These are phyloP conservation scores for Coemansia sp. DNA, from an alignment of 192 early-diverging fungal species.

Conservation along the genomic window DNA sequence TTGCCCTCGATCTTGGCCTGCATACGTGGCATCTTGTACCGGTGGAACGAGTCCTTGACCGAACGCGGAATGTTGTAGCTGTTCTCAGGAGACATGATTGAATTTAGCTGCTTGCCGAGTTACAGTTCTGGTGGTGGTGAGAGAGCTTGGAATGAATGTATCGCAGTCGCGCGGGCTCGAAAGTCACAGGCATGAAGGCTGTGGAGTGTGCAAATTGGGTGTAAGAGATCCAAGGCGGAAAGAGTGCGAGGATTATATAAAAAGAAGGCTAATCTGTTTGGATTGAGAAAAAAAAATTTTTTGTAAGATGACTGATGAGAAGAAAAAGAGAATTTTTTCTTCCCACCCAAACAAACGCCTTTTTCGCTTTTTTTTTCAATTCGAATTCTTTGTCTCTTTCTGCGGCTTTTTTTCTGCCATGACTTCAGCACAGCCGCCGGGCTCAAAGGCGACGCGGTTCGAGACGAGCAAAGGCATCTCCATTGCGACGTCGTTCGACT, in stretches of 20 bases:
- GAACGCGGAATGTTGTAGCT: constrained; percentile 84
- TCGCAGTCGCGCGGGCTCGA: constrained; percentile 17
- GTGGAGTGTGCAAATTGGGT: neutral
- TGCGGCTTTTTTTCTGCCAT: too few relatives aligned
- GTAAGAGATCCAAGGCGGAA: neutral
- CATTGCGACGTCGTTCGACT: constrained; percentile 83
- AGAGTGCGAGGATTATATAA: too few relatives aligned
- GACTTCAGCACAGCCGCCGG: neutral
- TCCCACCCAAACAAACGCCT: neutral
- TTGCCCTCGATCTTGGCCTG: constrained; percentile 90
- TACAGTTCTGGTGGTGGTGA: neutral
- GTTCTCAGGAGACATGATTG: constrained; percentile 31
- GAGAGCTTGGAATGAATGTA: neutral
- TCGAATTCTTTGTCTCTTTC: neutral
- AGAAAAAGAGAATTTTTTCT: neutral
- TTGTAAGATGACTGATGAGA: too few relatives aligned
- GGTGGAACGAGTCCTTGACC: constrained; percentile 91
- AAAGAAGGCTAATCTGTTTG: too few relatives aligned
- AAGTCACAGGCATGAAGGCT: constrained; percentile 27
- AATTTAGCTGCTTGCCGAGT: neutral
- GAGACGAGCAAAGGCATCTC: constrained; percentile 86
- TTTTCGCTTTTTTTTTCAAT: neutral
- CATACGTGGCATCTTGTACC: constrained; percentile 98
- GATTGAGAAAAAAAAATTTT: too few relatives aligned
- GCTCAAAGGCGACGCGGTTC: constrained; percentile 16